Base-by-base conservation (phyloP, 306 rosid species). In the Vachellia pachyceras region DNA sequence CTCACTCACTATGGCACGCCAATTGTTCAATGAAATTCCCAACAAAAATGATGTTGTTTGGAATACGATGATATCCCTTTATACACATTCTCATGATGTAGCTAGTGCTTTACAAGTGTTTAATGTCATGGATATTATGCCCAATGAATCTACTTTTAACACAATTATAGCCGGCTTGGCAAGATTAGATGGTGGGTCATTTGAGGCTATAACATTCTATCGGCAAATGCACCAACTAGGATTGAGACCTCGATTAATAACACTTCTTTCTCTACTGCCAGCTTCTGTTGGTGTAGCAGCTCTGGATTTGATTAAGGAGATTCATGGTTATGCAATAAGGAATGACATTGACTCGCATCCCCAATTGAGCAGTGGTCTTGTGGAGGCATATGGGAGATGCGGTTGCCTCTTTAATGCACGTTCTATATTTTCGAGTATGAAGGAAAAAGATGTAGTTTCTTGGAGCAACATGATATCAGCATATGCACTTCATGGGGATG, bases 401-500 rank as follows among this genome's bases (percentile, higher is more conserved):
- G 97, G 97, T 12, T 90, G 90, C 75, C 86, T 91, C 7, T 6
- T 3, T 29, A 50, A 84, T 82, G 87, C 92, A 0, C 83, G 55
- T 2, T 71, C 47, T 46, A 73, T 90, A 45, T 93, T 93, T 63
- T 14, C 25, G 79, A 45, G 50, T 5, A 85, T 89, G 90, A 74
- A 63, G 81, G 91, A 72, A 65, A 91, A 79, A 79, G 97, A 91
- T 70, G 91, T 87, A 2, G 97, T 93, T 79, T 87, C 91, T 45
- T 93, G 97, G 97, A 91, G 97, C 60, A 88, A 87, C 81, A 41
- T 93, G 18, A 87, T 93, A 82, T 91, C 98, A 5, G 90, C 94
- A 6, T 82, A 88, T 20, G 94, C 98, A 8, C 81, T 91, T 9
- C 92, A 93, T 15, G 97, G 97, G 14, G 83, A 91, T 66, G 98